These are phyloP conservation scores for Botryosphaeria agaves DNA, from an alignment of 2,329 filamentous ascomycete species.

Conservation along the genomic window DNA sequence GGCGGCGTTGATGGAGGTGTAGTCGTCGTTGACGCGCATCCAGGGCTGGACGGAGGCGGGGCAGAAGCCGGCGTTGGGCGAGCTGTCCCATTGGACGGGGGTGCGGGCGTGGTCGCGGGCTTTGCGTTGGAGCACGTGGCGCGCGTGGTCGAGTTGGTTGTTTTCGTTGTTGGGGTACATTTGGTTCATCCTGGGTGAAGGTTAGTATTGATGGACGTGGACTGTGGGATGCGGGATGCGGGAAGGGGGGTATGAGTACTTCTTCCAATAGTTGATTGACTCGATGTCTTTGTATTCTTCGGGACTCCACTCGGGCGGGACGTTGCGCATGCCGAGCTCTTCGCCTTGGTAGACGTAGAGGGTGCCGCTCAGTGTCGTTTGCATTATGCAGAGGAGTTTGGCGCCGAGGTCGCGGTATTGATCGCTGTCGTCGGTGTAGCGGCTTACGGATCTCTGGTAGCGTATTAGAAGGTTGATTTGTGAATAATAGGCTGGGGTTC, in stretches of 20 bases:
- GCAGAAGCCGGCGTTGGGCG: constrained; percentile 44
- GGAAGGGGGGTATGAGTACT: constrained; percentile 4
- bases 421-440: constrained; percentile 30
- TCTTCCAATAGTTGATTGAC: constrained; percentile 37
- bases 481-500: too few relatives aligned
- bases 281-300: constrained; percentile 35
- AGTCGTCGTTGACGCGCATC: constrained; percentile 43
- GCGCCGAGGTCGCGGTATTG: constrained; percentile 25
- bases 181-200: constrained; percentile 15
- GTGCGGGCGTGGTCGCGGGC: constrained; percentile 49
- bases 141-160: constrained; percentile 25
- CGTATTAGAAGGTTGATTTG: too few relatives aligned
- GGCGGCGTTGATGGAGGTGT: constrained; percentile 37
- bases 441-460: constrained; percentile 29
- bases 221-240: background rate
- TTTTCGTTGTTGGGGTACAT: constrained; percentile 17
- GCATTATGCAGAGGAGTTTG: constrained; percentile 30
- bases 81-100: constrained; percentile 48
- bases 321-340: constrained; percentile 33
- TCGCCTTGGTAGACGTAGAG: constrained; percentile 34
- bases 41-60: constrained; percentile 31
- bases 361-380: constrained; percentile 29
- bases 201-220: background rate
- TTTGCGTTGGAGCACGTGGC: constrained; percentile 37
- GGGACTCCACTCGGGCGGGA: constrained; percentile 23